Conservation (phyloP, 768 basidiomycete genomes). For the Trametopsis cervina region DNA sequence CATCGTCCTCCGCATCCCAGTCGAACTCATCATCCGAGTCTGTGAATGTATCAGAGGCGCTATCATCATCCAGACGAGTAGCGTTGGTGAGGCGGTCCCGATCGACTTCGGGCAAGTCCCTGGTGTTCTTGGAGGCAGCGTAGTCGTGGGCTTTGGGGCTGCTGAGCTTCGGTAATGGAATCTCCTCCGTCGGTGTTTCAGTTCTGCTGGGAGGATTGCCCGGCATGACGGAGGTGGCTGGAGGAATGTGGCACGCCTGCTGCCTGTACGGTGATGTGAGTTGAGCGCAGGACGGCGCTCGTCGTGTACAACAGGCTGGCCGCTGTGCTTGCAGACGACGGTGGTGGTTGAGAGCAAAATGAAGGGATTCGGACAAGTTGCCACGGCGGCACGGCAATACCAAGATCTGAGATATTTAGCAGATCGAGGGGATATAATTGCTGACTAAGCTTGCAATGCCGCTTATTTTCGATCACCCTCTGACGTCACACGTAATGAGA, state of each 20-base stretch:
- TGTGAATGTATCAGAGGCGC: background rate
- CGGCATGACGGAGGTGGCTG: background rate
- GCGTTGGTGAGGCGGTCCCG: constrained; percentile 17
- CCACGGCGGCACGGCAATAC: background rate
- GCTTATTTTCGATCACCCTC: background rate
- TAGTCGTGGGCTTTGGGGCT: constrained; percentile 10
- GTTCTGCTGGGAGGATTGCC: background rate
- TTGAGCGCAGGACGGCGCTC: background rate
- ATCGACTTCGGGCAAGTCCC: constrained; percentile 10
- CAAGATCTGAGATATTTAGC: background rate
- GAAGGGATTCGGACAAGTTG: background rate
- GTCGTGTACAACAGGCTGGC: background rate
- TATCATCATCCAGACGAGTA: background rate
- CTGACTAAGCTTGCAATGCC: too few relatives aligned
- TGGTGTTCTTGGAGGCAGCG: background rate
- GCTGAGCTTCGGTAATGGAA: constrained; percentile 7
- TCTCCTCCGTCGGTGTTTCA: constrained; percentile 8
- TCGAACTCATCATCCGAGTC: background rate
- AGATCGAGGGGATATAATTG: background rate
- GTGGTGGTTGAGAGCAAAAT: background rate
- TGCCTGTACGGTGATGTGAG: background rate
- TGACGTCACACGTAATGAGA: too few relatives aligned
- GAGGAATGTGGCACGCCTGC: background rate
- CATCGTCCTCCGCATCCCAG: constrained; percentile 19
- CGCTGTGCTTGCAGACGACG: background rate